Conservation (phyloP, 2,329 filamentous ascomycete genomes). For the Stagonosporopsis rhizophila region DNA sequence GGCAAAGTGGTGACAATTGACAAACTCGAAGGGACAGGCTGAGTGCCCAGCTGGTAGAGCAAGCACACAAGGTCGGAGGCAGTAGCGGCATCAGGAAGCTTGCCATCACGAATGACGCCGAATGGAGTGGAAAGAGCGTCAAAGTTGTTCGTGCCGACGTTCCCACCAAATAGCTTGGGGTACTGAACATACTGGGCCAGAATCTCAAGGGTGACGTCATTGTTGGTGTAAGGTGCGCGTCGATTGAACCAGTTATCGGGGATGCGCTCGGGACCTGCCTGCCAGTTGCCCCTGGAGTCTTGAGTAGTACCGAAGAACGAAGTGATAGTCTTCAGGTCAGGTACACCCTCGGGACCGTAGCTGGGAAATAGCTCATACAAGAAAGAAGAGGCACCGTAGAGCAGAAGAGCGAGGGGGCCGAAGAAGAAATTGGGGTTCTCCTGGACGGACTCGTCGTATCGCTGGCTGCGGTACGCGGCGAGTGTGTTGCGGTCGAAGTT, state of each 20-base stretch:
- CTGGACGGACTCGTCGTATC: slow-evolving; percentile 49
- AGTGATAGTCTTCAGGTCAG: slow-evolving; percentile 29
- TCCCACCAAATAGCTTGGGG: slow-evolving; percentile 55
- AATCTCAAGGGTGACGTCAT: slow-evolving; percentile 50
- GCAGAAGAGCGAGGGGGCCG: slow-evolving; percentile 50
- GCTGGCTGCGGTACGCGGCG: slow-evolving; percentile 49
- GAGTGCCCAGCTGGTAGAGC: slow-evolving; percentile 54
- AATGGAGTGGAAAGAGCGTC: slow-evolving; percentile 46
- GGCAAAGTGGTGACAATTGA: slow-evolving; percentile 21
- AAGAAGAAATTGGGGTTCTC: slow-evolving; percentile 55
- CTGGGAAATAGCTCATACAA: slow-evolving; percentile 54
- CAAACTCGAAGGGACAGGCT: slow-evolving; percentile 44
- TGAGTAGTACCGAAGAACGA: slow-evolving; percentile 53
- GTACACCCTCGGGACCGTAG: slow-evolving; percentile 27
- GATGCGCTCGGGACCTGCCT: slow-evolving; percentile 44
- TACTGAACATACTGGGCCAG: slow-evolving; percentile 51
- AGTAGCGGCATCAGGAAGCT: slow-evolving; percentile 36
- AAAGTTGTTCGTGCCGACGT: slow-evolving; percentile 50
- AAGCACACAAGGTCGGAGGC: slow-evolving; percentile 47
- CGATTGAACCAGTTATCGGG: slow-evolving; percentile 53
- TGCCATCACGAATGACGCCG: slow-evolving; percentile 50
- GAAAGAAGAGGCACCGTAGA: slow-evolving; percentile 54
- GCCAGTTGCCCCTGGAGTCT: slow-evolving; percentile 26
- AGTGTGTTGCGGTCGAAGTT: slow-evolving; percentile 51
- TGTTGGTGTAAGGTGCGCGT: slow-evolving; percentile 43